These are phyloP conservation scores for Dictyophora rubrovolvata DNA, from an alignment of 768 basidiomycete genomes.

Conservation along the genomic window DNA sequence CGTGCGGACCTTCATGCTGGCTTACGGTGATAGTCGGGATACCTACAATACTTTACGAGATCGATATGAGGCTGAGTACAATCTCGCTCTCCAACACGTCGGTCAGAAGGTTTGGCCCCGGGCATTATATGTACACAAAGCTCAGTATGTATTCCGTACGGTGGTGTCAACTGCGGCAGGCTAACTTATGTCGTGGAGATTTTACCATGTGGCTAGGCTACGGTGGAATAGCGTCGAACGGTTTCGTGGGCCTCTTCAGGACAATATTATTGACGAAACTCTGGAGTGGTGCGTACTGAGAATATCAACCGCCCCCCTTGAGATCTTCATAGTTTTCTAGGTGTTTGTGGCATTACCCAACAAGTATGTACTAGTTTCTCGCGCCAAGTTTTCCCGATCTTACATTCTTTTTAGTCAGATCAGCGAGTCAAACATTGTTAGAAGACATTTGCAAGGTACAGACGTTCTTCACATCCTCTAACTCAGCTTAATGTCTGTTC, in stretches of 20 bases:
- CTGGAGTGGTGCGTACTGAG: constrained; percentile 46
- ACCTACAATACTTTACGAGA: constrained; percentile 52
- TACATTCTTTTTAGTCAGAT: constrained; percentile 29
- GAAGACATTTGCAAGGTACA: constrained; percentile 41
- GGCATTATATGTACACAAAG: constrained; percentile 55
- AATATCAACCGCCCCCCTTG: background rate
- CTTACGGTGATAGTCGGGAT: constrained; percentile 66
- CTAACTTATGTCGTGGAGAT: background rate
- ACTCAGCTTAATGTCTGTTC: background rate
- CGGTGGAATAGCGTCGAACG: constrained; percentile 70
- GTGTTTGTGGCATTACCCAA: constrained; percentile 59
- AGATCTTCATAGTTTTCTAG: background rate
- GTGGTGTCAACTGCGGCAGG: background rate
- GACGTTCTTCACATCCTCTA: background rate
- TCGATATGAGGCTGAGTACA: constrained; percentile 48
- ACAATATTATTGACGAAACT: constrained; percentile 58
- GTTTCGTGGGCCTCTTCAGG: constrained; percentile 45
- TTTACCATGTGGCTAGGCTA: constrained; percentile 47
- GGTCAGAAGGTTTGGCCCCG: constrained; percentile 72
- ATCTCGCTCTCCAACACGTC: constrained; percentile 55
- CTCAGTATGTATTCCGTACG: constrained; percentile 33
- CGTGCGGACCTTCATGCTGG: constrained; percentile 61
- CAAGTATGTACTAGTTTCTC: constrained; percentile 22
- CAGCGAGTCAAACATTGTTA: constrained; percentile 38
- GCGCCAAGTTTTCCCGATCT: background rate